These are phyloP conservation scores for Tuber indicum DNA, from an alignment of 495 filamentous ascomycete genomes.

Conservation along the genomic window DNA sequence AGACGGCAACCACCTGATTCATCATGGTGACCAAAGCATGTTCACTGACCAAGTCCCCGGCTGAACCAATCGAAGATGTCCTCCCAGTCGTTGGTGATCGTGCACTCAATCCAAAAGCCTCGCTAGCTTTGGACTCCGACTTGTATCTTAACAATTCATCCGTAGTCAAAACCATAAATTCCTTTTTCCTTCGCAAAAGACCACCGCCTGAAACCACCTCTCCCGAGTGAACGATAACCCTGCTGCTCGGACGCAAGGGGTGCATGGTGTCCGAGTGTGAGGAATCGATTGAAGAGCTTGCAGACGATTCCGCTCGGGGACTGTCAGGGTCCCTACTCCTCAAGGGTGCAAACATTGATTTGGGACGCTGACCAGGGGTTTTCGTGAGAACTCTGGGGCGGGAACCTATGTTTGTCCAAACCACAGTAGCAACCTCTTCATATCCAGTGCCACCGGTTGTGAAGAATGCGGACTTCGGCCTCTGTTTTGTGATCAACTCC, in stretches of 20 bases:
- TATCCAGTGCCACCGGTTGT: conserved; percentile 25
- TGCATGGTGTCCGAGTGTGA: conserved; percentile 21
- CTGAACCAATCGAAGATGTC: conserved; percentile 33
- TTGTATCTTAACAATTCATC: conserved; percentile 77
- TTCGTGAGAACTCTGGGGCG: conserved; percentile 37
- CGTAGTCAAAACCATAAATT: conserved; percentile 86
- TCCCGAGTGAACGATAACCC: conserved; percentile 45
- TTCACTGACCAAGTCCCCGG: conserved; percentile 30
- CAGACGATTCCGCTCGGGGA: conserved; percentile 33
- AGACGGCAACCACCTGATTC: conserved; percentile 39
- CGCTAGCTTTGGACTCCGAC: conserved; percentile 43
- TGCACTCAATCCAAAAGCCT: conserved; percentile 33
- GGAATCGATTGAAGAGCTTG: conserved; percentile 38
- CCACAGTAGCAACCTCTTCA: conserved; percentile 34
- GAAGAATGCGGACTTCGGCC: conserved; percentile 39
- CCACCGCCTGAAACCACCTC: conserved; percentile 73
- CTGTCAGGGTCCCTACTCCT: conserved; percentile 26
- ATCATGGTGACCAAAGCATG: conserved; percentile 36
- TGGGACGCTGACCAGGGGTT: conserved; percentile 30
- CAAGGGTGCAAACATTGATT: conserved; percentile 41
- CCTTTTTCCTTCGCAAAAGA: conserved; percentile 76
- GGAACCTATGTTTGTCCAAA: conserved; percentile 25
- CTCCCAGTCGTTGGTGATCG: conserved; percentile 31
- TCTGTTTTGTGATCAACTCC: conserved; percentile 29
- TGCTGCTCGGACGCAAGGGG: conserved; percentile 21